These are phyloP conservation scores for Phytophthora sojae DNA, from an alignment of 352 stramenopile species.

Conservation along the genomic window DNA sequence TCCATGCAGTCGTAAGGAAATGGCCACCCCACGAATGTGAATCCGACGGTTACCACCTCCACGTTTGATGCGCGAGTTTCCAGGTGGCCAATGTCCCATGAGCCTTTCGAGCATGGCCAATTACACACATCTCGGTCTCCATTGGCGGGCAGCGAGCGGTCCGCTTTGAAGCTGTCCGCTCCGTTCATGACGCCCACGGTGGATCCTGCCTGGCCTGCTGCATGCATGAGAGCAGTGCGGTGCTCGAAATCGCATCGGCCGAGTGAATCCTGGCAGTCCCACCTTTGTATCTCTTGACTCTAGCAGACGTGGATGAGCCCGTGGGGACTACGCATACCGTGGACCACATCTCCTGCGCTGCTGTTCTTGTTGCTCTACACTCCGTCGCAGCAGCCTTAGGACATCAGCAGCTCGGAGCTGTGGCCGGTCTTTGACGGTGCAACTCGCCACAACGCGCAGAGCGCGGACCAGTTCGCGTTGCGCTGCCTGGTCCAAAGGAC, in stretches of 20 bases:
- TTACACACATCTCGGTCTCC: conserved; percentile 3
- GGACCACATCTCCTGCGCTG: conserved; percentile 11
- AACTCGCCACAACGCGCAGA: conserved; percentile 9
- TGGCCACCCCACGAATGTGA: not conserved
- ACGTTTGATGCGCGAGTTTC: not conserved
- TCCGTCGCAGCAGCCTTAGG: conserved; percentile 7
- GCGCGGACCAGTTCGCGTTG: conserved; percentile 5
- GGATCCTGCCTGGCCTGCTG: not conserved
- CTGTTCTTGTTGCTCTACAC: not conserved
- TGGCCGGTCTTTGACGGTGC: not conserved
- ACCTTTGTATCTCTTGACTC: conserved; percentile 32
- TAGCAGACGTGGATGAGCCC: conserved; percentile 14
- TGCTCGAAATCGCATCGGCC: conserved; percentile 1
- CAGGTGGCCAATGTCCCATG: not conserved
- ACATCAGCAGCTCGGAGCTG: conserved; percentile 14
- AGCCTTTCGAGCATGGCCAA: not conserved
- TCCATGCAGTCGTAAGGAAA: not conserved
- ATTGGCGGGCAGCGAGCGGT: too few species aligned
- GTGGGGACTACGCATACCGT: conserved; percentile 24
- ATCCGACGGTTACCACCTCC: not conserved
- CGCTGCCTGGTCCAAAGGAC: not conserved
- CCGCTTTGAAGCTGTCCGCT: not conserved
- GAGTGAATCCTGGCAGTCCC: conserved; percentile 36
- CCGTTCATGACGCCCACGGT: not conserved
- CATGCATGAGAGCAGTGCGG: conserved; percentile 6